Conservation (phyloP, 805 yeast genomes). For the Torulaspora maleeae region DNA sequence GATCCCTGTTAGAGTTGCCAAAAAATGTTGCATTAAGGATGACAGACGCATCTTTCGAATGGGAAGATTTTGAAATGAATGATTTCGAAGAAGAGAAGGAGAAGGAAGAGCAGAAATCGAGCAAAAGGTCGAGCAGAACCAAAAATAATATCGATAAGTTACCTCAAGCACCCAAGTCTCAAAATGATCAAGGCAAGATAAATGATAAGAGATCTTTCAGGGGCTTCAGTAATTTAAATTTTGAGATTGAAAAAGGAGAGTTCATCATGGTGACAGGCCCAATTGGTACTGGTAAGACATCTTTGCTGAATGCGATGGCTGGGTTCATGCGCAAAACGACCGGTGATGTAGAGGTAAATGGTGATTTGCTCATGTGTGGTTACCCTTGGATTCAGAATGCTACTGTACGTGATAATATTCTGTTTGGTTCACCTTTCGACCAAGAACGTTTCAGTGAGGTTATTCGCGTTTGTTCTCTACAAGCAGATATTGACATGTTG, state of each 20-base stretch:
- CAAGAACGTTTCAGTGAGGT: constrained; percentile 49
- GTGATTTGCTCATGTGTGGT: constrained; percentile 52
- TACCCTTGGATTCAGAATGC: constrained; percentile 83
- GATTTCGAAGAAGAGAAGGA: constrained; percentile 32
- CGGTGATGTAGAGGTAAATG: constrained; percentile 53
- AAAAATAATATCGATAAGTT: neutral
- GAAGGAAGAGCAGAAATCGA: constrained; percentile 22
- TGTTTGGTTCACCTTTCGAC: constrained; percentile 58
- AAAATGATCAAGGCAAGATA: constrained; percentile 1
- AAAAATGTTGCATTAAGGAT: constrained; percentile 45
- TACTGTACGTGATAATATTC: constrained; percentile 68
- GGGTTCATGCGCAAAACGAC: constrained; percentile 59
- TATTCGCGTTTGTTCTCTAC: constrained; percentile 61
- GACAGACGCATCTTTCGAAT: constrained; percentile 53
- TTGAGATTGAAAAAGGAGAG: constrained; percentile 58
- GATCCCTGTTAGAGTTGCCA: constrained; percentile 19
- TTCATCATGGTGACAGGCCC: constrained; percentile 58
- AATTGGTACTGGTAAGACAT: constrained; percentile 79
- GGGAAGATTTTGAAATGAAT: constrained; percentile 52
- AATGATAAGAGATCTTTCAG: constrained; percentile 31
- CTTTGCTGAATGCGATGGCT: constrained; percentile 62
- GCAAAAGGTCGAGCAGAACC: constrained; percentile 11
- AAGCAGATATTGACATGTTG: constrained; percentile 57
- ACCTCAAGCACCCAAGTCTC: neutral
- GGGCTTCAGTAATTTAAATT: constrained; percentile 49